Conservation (phyloP, 495 filamentous ascomycete genomes). For the Penicillium arizonense region DNA sequence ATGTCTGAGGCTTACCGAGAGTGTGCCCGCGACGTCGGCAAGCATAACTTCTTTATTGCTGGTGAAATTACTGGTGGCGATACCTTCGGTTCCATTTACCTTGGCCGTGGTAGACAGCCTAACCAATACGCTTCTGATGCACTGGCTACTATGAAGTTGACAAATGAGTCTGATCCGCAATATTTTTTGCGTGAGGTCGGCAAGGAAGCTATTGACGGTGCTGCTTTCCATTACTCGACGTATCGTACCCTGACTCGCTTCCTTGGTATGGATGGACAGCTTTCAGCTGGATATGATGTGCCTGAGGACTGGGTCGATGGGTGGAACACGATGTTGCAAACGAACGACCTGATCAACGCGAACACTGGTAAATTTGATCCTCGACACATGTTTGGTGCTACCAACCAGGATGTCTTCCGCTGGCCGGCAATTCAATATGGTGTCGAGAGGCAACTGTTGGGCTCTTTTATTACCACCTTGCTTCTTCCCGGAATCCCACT, state of each 20-base stretch:
- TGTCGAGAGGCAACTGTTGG: slow-evolving; percentile 59
- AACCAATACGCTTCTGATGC: slow-evolving; percentile 35
- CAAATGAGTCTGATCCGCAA: slow-evolving; percentile 40
- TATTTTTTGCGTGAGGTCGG: slow-evolving; percentile 58
- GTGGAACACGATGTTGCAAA: slow-evolving; percentile 58
- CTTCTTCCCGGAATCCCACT: slow-evolving; percentile 66
- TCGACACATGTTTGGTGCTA: slow-evolving; percentile 66
- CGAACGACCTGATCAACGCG: slow-evolving; percentile 64
- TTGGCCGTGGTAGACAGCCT: slow-evolving; percentile 63
- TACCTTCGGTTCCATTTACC: slow-evolving; percentile 60
- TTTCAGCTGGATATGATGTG: slow-evolving; percentile 57
- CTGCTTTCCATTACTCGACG: slow-evolving; percentile 68
- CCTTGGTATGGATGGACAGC: slow-evolving; percentile 61
- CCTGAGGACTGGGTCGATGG: slow-evolving; percentile 55
- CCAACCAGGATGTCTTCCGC: slow-evolving; percentile 74
- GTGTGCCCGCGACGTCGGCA: slow-evolving; percentile 54
- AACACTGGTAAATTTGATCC: slow-evolving; percentile 68
- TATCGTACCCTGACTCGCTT: slow-evolving; percentile 67
- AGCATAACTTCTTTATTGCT: slow-evolving; percentile 63
- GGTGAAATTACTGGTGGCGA: slow-evolving; percentile 68
- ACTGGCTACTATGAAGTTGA: slow-evolving; percentile 44
- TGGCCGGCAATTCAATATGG: slow-evolving; percentile 68
- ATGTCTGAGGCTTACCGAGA: slow-evolving; percentile 53
- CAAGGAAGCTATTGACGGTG: slow-evolving; percentile 60
- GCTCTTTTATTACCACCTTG: slow-evolving; percentile 60